Conservation (phyloP, 2,329 filamentous ascomycete species). For the Colletotrichum sp. region DNA sequence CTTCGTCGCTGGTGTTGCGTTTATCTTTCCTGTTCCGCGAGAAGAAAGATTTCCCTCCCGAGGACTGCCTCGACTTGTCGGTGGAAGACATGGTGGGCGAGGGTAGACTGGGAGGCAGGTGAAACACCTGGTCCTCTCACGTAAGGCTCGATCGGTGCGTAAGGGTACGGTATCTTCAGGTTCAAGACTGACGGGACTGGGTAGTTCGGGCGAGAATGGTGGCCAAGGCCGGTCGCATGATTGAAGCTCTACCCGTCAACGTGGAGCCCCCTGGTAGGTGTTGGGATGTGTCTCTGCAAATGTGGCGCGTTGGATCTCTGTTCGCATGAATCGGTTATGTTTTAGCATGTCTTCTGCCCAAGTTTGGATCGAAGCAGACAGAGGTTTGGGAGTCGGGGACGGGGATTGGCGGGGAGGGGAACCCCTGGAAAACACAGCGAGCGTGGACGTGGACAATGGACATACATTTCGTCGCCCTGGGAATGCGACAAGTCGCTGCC, state of each 20-base stretch:
- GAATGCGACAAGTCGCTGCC: background rate
- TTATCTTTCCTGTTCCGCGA: slow-evolving; percentile 81
- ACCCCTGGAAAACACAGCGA: background rate
- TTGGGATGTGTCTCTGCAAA: background rate
- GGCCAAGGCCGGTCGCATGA: slow-evolving; percentile 45
- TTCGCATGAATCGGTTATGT: slow-evolving; percentile 22
- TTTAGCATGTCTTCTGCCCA: slow-evolving; percentile 22
- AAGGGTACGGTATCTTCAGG: slow-evolving; percentile 4
- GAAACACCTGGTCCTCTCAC: slow-evolving; percentile 21
- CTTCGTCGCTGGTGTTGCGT: slow-evolving; percentile 65
- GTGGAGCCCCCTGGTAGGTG: slow-evolving; percentile 6
- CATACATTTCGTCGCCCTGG: background rate
- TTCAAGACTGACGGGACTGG: slow-evolving; percentile 17
- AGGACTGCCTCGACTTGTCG: slow-evolving; percentile 84
- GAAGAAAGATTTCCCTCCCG: slow-evolving; percentile 80
- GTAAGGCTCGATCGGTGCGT: slow-evolving; percentile 11
- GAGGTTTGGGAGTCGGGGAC: slow-evolving; percentile 6
- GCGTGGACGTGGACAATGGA: background rate
- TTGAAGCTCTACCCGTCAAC: slow-evolving; percentile 26
- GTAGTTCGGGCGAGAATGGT: slow-evolving; percentile 15
- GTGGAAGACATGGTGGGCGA: slow-evolving; percentile 60
- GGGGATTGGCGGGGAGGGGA: background rate
- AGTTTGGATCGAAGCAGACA: slow-evolving; percentile 15
- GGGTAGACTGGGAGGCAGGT: slow-evolving; percentile 18
- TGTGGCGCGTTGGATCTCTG: slow-evolving; percentile 16